These are phyloP conservation scores for Sporisorium exsertum DNA, from an alignment of 1,284 basidiomycete genomes.

Conservation along the genomic window DNA sequence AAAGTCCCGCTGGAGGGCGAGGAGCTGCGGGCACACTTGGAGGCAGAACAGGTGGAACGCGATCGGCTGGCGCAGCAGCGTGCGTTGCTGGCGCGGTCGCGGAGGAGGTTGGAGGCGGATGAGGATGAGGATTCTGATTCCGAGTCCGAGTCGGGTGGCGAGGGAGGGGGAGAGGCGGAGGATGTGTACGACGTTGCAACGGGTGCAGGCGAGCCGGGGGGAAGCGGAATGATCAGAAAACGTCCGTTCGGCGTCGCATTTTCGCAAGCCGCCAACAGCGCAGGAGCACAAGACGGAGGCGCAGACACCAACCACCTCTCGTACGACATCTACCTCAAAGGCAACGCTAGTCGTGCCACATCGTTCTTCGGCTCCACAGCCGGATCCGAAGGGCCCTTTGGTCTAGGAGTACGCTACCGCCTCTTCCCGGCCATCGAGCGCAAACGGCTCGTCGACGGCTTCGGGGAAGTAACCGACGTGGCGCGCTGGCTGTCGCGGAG, in stretches of 20 bases:
- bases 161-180: conserved; percentile 76
- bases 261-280: conserved; percentile 65
- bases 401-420: conserved; percentile 82
- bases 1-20: conserved; percentile 76
- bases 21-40: conserved; percentile 85
- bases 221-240: conserved; percentile 23
- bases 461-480: conserved; percentile 90
- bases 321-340: conserved; percentile 96
- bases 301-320: conserved; percentile 77
- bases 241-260: conserved; percentile 35
- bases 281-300: conserved; percentile 72
- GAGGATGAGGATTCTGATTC: conserved; percentile 68
- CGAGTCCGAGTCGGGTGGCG: conserved; percentile 73
- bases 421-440: conserved; percentile 98
- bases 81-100: conserved; percentile 80
- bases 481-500: conserved; percentile 73
- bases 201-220: conserved; percentile 13
- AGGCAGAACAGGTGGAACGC: conserved; percentile 81
- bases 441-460: conserved; percentile 90
- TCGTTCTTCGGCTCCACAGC: conserved; percentile 79
- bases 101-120: conserved; percentile 86
- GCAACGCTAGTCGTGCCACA: conserved; percentile 82
- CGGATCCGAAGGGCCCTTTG: conserved; percentile 68
- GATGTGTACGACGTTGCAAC: conserved; percentile 63
- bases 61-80: conserved; percentile 89